Evolutionary conservation across 768 basidiomycete species (phyloP).

Genomic region (Russula earlei): DNA sequence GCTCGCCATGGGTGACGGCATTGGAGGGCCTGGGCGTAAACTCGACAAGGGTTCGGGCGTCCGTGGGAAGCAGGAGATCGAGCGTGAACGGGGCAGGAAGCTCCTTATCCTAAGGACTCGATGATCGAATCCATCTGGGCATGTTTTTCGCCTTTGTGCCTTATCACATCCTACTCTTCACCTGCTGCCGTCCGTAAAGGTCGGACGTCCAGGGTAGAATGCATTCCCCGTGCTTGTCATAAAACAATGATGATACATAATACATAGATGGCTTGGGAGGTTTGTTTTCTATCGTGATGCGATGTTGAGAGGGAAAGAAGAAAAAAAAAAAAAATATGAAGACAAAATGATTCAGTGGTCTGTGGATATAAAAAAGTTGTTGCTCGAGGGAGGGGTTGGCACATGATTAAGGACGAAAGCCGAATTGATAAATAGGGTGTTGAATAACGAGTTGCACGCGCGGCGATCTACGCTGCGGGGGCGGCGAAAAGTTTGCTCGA

Average conservation of each 20-base stretch:
- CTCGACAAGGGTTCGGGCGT: conserved; percentile 71
- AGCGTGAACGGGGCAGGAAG: conserved; percentile 75
- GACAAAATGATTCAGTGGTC: not conserved
- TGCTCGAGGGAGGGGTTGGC: conserved; percentile 1
- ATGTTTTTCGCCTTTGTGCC: conserved; percentile 1
- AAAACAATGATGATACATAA: conserved; percentile 14
- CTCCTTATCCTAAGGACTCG: conserved; percentile 56
- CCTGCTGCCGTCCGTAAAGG: not conserved
- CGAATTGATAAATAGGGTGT: conserved; percentile 13
- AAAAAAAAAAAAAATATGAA: not conserved
- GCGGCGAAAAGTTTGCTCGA: conserved; percentile 27
- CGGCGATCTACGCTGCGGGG: conserved; percentile 17
- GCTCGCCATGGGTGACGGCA: conserved; percentile 70
- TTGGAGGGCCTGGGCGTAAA: conserved; percentile 63
- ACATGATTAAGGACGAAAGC: conserved; percentile 7
- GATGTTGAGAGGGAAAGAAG: not conserved
- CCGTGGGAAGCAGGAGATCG: conserved; percentile 56
- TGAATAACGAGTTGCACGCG: not conserved
- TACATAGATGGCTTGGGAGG: conserved; percentile 13
- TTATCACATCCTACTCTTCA: conserved; percentile 4
- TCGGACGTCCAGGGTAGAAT: not conserved
- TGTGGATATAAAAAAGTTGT: conserved; percentile 14
- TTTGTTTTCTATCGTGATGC: conserved; percentile 15
- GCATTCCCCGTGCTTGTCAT: conserved; percentile 14
- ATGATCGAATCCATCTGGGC: conserved; percentile 18